These are phyloP conservation scores for Dendrocalamus sinicus DNA, from an alignment of 176 grass and related monocot genomes.

Conservation along the genomic window DNA sequence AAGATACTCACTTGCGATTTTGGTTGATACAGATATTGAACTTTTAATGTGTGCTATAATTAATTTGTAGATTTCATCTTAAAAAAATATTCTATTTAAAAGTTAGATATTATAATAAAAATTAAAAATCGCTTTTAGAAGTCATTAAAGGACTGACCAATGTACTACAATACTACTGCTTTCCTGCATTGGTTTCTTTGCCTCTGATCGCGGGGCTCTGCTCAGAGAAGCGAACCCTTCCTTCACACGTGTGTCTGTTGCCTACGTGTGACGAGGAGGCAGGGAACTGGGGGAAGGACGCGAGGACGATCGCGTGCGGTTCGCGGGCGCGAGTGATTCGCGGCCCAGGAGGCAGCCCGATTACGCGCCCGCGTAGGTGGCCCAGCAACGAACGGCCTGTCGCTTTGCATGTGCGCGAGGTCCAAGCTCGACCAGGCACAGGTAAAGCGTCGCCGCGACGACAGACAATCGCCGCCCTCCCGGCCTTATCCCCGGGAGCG, in stretches of 20 bases:
- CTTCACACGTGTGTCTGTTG: neutral
- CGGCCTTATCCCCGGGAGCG: conserved; percentile 37
- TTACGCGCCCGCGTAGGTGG: neutral
- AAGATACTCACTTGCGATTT: no score
- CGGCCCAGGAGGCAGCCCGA: neutral
- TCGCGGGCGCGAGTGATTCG: neutral
- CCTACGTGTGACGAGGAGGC: neutral
- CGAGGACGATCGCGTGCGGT: neutral
- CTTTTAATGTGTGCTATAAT: no score
- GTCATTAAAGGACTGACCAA: no score
- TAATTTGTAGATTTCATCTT: no score
- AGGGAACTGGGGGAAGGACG: no score
- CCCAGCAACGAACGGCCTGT: neutral
- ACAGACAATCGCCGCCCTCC: neutral
- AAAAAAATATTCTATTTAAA: no score
- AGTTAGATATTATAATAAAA: no score
- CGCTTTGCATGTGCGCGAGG: neutral
- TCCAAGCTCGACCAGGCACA: neutral
- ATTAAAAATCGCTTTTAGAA: no score
- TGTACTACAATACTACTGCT: neutral
- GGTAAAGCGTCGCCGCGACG: neutral
- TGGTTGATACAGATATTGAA: no score
- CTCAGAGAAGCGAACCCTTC: no score
- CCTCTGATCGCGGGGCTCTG: neutral
- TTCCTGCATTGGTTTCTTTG: neutral